Evolutionary conservation across 202 grass and related monocot genomes (phyloP).

Genomic region (Carex arenaria): DNA sequence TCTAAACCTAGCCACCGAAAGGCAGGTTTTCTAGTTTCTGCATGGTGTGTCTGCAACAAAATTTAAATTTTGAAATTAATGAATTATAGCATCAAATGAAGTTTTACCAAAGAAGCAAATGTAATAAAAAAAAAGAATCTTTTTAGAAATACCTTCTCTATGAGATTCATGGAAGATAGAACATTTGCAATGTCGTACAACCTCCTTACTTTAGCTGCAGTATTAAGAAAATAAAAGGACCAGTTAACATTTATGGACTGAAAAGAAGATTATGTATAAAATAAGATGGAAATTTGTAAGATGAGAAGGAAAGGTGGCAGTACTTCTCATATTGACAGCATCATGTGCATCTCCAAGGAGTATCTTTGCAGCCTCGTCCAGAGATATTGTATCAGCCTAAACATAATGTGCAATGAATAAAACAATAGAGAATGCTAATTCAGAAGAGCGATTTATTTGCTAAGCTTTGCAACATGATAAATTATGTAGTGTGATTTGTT

Average conservation of each 20-base stretch:
- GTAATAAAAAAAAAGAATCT: neutral
- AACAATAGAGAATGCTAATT: neutral
- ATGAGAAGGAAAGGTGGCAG: neutral
- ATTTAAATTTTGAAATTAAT: conserved; percentile 1
- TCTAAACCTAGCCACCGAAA: conserved; percentile 76
- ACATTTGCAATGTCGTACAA: conserved; percentile 95
- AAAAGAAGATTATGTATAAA: conserved; percentile 9
- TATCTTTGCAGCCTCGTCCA: conserved; percentile 66
- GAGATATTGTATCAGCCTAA: conserved; percentile 61
- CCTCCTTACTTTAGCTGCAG: conserved; percentile 73
- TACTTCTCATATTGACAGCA: conserved; percentile 47
- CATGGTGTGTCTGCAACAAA: conserved; percentile 61
- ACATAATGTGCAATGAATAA: neutral
- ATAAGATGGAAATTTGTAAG: neutral
- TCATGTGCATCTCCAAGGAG: conserved; percentile 79
- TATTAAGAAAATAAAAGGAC: conserved; percentile 21
- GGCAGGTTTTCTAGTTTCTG: conserved; percentile 70
- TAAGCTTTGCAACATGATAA: neutral
- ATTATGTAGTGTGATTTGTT: neutral
- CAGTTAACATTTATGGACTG: neutral
- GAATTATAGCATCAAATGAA: neutral
- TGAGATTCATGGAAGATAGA: conserved; percentile 76
- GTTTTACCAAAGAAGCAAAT: neutral
- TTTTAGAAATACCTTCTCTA: conserved; percentile 68
- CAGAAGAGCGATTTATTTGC: neutral